These are phyloP conservation scores for Penicillium waksmanii DNA, from an alignment of 495 filamentous ascomycete genomes.

Conservation along the genomic window DNA sequence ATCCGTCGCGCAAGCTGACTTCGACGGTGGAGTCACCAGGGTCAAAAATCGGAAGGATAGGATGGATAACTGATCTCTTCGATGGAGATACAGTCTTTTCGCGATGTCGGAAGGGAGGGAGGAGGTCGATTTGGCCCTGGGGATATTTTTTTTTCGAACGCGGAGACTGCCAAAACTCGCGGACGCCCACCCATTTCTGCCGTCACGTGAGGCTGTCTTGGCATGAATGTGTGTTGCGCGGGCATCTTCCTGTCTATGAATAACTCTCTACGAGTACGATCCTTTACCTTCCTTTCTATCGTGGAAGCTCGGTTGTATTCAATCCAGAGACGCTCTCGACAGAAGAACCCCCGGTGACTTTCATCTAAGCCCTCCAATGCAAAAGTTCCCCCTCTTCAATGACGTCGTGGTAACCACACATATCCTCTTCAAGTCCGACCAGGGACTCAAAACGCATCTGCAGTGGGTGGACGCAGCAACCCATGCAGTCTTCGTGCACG, in stretches of 20 bases:
- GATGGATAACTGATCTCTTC: slow-evolving; percentile 2
- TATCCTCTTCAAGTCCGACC: slow-evolving; percentile 14
- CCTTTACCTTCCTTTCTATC: not conserved
- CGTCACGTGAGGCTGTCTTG: slow-evolving; percentile 13
- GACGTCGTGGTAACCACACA: slow-evolving; percentile 11
- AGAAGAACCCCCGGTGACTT: too few relatives aligned
- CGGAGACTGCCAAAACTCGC: slow-evolving; percentile 14
- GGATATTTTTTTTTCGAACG: slow-evolving; percentile 17
- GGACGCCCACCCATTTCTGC: slow-evolving; percentile 3
- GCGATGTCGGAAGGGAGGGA: not conserved
- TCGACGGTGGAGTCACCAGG: slow-evolving; percentile 7
- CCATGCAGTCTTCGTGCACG: slow-evolving; percentile 8
- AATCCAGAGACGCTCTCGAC: not conserved
- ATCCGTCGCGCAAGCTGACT: slow-evolving; percentile 27
- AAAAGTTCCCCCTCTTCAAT: not conserved
- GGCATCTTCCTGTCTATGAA: not conserved
- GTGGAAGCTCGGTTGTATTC: not conserved
- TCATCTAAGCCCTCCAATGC: too few relatives aligned
- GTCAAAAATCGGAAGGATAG: slow-evolving; percentile 1
- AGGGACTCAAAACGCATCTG: slow-evolving; percentile 21
- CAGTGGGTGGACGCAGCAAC: not conserved
- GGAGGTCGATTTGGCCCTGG: slow-evolving; percentile 13
- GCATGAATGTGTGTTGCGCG: not conserved
- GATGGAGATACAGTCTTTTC: slow-evolving; percentile 7
- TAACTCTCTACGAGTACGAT: not conserved